Evolutionary conservation across 768 basidiomycete species (phyloP).

Genomic region (Epithele typhae): DNA sequence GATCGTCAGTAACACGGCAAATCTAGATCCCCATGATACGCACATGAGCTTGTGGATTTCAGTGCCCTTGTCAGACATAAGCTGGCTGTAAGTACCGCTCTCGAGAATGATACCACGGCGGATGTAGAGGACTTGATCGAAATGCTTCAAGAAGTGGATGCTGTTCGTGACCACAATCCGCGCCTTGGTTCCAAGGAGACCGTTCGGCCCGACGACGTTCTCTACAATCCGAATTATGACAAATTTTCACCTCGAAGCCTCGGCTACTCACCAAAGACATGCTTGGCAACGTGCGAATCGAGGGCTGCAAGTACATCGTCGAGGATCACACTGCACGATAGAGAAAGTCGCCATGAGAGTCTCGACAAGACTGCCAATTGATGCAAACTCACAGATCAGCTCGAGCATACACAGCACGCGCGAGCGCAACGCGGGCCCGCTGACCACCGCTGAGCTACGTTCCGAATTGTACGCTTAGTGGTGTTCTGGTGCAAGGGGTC

Average conservation of each 20-base stretch:
- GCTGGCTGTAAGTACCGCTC: constrained; percentile 56
- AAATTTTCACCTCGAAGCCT: not conserved
- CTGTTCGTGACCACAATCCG: constrained; percentile 85
- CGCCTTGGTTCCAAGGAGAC: constrained; percentile 78
- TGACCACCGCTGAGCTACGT: constrained; percentile 76
- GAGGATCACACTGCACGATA: constrained; percentile 53
- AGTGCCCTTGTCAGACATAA: constrained; percentile 56
- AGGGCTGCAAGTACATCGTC: constrained; percentile 90
- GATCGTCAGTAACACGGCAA: not conserved
- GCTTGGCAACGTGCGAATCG: constrained; percentile 83
- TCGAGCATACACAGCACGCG: constrained; percentile 86
- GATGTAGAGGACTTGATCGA: constrained; percentile 71
- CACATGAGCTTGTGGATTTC: constrained; percentile 76
- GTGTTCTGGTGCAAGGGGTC: too few species aligned
- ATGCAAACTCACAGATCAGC: constrained; percentile 67
- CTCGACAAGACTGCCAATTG: constrained; percentile 19
- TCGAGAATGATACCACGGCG: constrained; percentile 83
- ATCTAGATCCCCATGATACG: constrained; percentile 22
- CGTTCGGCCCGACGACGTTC: constrained; percentile 81
- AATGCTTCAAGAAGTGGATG: constrained; percentile 75
- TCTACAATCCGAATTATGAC: constrained; percentile 39
- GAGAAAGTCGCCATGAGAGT: not conserved
- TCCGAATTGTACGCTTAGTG: not conserved
- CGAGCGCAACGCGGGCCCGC: constrained; percentile 77
- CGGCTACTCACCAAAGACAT: constrained; percentile 61